Conservation (phyloP, 805 yeast species). For the Maudiozyma barnettii region DNA sequence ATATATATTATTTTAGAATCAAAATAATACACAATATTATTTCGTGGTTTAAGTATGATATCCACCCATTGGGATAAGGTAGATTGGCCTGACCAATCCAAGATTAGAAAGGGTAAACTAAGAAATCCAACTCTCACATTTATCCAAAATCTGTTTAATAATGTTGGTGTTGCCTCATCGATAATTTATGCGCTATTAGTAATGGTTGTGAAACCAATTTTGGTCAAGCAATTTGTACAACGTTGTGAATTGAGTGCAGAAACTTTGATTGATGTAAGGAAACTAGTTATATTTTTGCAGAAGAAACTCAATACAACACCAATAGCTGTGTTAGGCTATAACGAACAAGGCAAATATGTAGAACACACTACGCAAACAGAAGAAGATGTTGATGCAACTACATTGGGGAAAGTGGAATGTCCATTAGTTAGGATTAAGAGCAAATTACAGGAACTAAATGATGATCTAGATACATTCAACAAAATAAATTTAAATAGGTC, state of each 20-base stretch:
- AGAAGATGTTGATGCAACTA: not conserved
- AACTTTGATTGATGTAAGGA: slow-evolving; percentile 25
- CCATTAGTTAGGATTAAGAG: slow-evolving; percentile 8
- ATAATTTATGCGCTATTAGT: slow-evolving; percentile 14
- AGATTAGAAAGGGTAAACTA: slow-evolving; percentile 4
- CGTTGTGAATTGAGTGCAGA: slow-evolving; percentile 28
- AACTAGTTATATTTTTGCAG: slow-evolving; percentile 19
- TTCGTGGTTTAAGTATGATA: not conserved
- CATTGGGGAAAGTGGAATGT: slow-evolving; percentile 7
- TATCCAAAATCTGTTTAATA: slow-evolving; percentile 24
- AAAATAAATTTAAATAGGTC: slow-evolving; percentile 9
- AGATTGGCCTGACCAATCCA: slow-evolving; percentile 21
- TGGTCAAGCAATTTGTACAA: slow-evolving; percentile 33
- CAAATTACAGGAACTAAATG: slow-evolving; percentile 25
- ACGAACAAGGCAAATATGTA: slow-evolving; percentile 28
- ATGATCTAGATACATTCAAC: slow-evolving; percentile 25
- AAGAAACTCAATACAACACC: slow-evolving; percentile 29
- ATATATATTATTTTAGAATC: too few species aligned
- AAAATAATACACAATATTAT: too few species aligned
- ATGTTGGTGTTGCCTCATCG: slow-evolving; percentile 20
- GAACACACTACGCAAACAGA: slow-evolving; percentile 24
- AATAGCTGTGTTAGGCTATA: slow-evolving; percentile 34
- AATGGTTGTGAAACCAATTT: slow-evolving; percentile 32
- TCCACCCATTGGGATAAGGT: not conserved
- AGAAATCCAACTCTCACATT: slow-evolving; percentile 13